Base-by-base conservation (phyloP, 2,329 filamentous ascomycete genomes). In the Nothophaeocryptopus gaeumannii region DNA sequence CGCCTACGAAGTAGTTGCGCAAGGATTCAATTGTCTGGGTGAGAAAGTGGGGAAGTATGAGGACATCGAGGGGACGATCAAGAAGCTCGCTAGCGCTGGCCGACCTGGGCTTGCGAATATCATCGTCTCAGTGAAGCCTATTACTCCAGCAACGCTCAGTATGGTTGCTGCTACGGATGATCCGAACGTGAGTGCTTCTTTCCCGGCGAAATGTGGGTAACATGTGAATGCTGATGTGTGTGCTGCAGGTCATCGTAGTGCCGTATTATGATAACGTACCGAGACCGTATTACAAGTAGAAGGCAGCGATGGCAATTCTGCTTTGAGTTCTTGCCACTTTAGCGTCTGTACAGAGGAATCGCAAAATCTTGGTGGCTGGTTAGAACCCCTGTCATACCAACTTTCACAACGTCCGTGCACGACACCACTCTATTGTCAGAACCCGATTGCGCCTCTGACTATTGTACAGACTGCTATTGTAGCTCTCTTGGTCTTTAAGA, bases 181-280 rank as follows among this genome's bases (percentile, higher is more conserved):
- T 59, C 63, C 65, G 39, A 63, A 74, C 54, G 66, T 70, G 31
- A 52, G 20, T 26, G 20, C 20, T 26, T 7, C 20, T 7, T 26
- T 7, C 20, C 20, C 7, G 20, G 20, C n/a, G 3, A n/a, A 29
- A n/a, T 29, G 13, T 14, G 5, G 33, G 15, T n/a, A 8, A 15
- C 1, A 45, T 42, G 5, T 13, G 16, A 13, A n/a, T 45, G 13
- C 39, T 42, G 31, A 50, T 39, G 32, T 15, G 32, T 33, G 11
- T 29, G 15, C n/a, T 8, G 20, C 45, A 57, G 54, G 46, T 51
- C 8, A 73, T 76, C 51, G 73, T 76, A 20, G 72, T 77, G 45
- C 74, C 74, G 2, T 76, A 76, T 54, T 75, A 76, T 57, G 72
- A 76, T 46, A 76, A 76, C 55, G 60, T 76, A 16, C 73, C 72